Evolutionary conservation across 306 rosid species (phyloP).

Genomic region (Lotus japonicus): DNA sequence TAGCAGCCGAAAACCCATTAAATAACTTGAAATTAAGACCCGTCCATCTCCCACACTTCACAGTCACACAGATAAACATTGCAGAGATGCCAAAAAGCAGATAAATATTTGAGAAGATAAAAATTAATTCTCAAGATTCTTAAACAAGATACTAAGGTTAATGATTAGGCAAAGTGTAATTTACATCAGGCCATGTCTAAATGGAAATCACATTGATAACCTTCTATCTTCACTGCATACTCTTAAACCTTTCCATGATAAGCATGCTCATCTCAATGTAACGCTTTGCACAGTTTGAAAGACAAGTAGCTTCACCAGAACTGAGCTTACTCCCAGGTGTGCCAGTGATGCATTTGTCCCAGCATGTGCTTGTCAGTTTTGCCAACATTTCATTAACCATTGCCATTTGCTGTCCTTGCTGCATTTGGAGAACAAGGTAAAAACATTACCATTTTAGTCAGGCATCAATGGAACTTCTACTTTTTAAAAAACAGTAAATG

Average conservation of each 20-base stretch:
- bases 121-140: neutral
- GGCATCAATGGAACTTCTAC: neutral
- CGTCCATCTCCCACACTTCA: too few species aligned
- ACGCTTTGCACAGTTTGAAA: conserved; percentile 61
- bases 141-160: neutral
- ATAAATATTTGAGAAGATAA: neutral
- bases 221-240: conserved; percentile 36
- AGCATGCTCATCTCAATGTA: conserved; percentile 55
- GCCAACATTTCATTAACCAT: conserved; percentile 71
- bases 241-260: conserved; percentile 56
- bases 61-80: too few species aligned
- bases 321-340: conserved; percentile 70
- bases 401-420: conserved; percentile 60
- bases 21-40: too few species aligned
- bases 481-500: neutral
- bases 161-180: neutral
- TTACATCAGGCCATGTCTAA: neutral
- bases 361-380: conserved; percentile 59
- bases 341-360: conserved; percentile 74
- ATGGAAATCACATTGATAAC: neutral
- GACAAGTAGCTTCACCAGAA: conserved; percentile 56
- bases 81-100: too few species aligned
- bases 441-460: neutral
- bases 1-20: too few species aligned
- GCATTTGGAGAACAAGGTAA: conserved; percentile 19